Conservation (phyloP, 768 basidiomycete genomes). For the Tylopilus rubrobrunneus region DNA sequence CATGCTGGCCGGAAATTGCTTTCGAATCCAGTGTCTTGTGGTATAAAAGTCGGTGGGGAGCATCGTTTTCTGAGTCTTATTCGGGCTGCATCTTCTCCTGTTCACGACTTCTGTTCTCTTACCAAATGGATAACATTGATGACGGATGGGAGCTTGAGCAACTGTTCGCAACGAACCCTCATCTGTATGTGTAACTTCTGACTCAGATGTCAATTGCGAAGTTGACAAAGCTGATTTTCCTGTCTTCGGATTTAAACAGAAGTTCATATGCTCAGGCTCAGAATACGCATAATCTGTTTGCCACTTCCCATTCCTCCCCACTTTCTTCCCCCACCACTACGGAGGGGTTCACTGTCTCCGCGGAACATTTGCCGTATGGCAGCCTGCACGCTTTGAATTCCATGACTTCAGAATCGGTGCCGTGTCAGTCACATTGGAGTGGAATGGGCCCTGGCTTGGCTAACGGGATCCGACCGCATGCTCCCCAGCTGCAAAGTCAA, state of each 20-base stretch:
- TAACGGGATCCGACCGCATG: not conserved
- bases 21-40: not conserved
- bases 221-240: not conserved
- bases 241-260: not conserved
- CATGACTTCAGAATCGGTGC: not conserved
- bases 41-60: not conserved
- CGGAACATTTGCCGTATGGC: not conserved
- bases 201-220: not conserved
- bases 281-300: not conserved
- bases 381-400: not conserved
- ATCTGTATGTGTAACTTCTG: slow-evolving; percentile 1
- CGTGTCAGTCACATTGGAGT: not conserved
- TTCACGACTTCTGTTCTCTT: not conserved
- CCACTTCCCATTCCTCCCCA: not conserved
- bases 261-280: not conserved
- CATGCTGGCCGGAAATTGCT: not conserved
- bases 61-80: not conserved
- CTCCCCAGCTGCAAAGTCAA: not conserved
- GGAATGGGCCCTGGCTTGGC: not conserved
- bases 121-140: not conserved
- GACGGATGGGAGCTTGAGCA: not conserved
- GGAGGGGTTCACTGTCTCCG: not conserved
- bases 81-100: too few relatives aligned
- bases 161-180: not conserved
- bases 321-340: not conserved